phyloP scores from a whole-genome alignment of 2,329 filamentous ascomycete species.

The Ophiostoma piceae region DNA sequence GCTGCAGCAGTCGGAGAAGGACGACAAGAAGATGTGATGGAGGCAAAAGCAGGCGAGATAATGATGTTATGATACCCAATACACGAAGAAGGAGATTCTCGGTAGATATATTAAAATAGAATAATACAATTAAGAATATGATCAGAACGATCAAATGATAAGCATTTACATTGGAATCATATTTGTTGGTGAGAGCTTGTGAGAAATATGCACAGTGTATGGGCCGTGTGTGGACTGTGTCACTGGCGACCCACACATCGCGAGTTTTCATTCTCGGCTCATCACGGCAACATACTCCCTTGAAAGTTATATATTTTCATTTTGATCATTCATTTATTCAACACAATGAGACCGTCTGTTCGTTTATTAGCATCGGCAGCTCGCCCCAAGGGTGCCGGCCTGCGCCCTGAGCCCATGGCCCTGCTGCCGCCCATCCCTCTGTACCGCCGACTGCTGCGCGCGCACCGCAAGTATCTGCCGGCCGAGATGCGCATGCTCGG shows the following conservation, averaged over 20 bases:
- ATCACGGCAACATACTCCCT: not conserved
- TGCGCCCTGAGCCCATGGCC: constrained; percentile 49
- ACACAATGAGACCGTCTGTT: not conserved
- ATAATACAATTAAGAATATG: not conserved
- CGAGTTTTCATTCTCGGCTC: constrained; percentile 2
- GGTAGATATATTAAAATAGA: not conserved
- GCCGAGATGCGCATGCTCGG: constrained; percentile 73
- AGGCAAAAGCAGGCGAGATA: not conserved
- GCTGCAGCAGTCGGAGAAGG: constrained; percentile 12
- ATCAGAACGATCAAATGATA: not conserved
- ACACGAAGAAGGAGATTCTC: not conserved
- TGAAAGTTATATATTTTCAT: not conserved
- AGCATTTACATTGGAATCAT: not conserved
- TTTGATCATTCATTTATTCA: not conserved
- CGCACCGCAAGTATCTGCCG: constrained; percentile 74
- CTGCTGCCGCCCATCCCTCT: constrained; percentile 82
- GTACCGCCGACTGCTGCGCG: constrained; percentile 80
- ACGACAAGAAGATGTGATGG: constrained; percentile 7
- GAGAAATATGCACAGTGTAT: not conserved
- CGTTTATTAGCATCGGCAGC: constrained; percentile 22
- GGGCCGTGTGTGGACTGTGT: not conserved
- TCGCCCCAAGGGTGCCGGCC: constrained; percentile 27
- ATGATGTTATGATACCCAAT: constrained; percentile 21
- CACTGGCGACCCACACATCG: not conserved
- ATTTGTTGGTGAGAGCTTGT: not conserved